A percentile compares a stretch with the other conserved stretches of the same genome.
Evolutionary conservation across 108 stramenopile species (phyloP).

Genomic region (Fragilariopsis cylindrus): DNA sequence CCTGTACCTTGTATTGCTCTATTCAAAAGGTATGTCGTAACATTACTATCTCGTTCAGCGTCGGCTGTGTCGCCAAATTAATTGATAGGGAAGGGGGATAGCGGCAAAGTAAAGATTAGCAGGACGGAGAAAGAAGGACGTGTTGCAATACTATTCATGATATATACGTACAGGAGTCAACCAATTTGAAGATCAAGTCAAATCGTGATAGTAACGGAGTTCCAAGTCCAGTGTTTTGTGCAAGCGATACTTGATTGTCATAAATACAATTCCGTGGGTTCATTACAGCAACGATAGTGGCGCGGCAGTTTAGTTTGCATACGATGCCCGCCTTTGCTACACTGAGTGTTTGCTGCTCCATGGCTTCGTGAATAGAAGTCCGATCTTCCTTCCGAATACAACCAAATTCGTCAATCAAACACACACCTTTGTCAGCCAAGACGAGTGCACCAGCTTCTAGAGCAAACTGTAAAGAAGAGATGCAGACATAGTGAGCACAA

Average conservation of each 20-base stretch:
- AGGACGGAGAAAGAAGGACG: neutral
- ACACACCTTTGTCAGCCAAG: constrained; percentile 94
- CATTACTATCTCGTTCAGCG: constrained; percentile 66
- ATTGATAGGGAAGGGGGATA: too few relatives aligned
- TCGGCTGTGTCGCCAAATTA: constrained; percentile 17
- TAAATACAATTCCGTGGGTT: constrained; percentile 90
- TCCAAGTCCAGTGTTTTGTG: constrained; percentile 92
- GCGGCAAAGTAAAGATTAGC: too few relatives aligned
- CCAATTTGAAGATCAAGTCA: constrained; percentile 91
- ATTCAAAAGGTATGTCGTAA: constrained; percentile 87
- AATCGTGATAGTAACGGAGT: constrained; percentile 96
- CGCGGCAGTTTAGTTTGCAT: constrained; percentile 92
- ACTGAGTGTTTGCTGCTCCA: constrained; percentile 97
- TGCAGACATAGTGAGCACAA: too few relatives aligned
- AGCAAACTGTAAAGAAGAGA: constrained; percentile 49
- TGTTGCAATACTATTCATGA: too few relatives aligned
- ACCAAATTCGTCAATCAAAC: constrained; percentile 96
- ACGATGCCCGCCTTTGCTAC: constrained; percentile 98
- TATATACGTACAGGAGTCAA: constrained; percentile 59
- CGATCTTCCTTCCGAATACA: constrained; percentile 82
- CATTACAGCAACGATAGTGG: constrained; percentile 93
- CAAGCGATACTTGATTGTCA: constrained; percentile 64
- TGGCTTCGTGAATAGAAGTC: constrained; percentile 97
- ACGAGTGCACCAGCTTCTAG: constrained; percentile 98
- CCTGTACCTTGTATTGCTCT: constrained; percentile 74